phyloP scores from a whole-genome alignment of 2,329 filamentous ascomycete genomes.

The Colletotrichum tropicicola region DNA sequence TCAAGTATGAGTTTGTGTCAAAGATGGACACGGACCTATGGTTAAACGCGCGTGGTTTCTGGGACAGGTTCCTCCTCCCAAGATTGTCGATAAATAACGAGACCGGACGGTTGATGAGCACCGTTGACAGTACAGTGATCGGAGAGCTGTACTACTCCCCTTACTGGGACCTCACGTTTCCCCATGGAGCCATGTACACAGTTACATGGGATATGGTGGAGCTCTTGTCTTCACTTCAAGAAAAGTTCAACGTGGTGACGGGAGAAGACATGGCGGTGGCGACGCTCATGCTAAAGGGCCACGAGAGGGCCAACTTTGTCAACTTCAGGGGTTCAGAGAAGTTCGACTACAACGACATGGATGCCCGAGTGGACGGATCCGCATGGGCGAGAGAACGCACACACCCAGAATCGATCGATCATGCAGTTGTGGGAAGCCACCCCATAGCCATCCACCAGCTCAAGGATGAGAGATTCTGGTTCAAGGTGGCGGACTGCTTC shows the following conservation, averaged over 20 bases:
- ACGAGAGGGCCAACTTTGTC: conserved; percentile 36
- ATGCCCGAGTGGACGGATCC: conserved; percentile 37
- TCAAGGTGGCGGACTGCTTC: conserved; percentile 41
- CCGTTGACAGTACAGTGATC: conserved; percentile 37
- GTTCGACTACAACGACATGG: conserved; percentile 40
- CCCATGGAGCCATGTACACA: conserved; percentile 45
- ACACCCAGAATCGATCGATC: conserved; percentile 35
- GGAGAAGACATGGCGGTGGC: conserved; percentile 42
- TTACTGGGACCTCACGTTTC: conserved; percentile 37
- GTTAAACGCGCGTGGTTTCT: conserved; percentile 42
- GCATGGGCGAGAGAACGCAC: conserved; percentile 38
- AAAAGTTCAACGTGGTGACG: conserved; percentile 35
- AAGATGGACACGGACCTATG: conserved; percentile 44
- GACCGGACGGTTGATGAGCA: conserved; percentile 18
- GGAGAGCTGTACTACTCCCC: conserved; percentile 39
- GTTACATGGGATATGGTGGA: conserved; percentile 43
- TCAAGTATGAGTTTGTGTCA: conserved; percentile 40
- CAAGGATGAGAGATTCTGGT: conserved; percentile 36
- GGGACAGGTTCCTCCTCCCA: conserved; percentile 38
- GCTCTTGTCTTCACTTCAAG: conserved; percentile 37
- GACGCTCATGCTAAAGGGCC: conserved; percentile 38
- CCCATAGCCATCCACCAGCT: conserved; percentile 39
- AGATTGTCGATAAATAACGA: conserved; percentile 29
- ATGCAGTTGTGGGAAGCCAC: conserved; percentile 35
- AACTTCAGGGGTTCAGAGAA: conserved; percentile 40